These are phyloP conservation scores for Hypoxylon sp. DNA, from an alignment of 2,329 filamentous ascomycete species.

Conservation along the genomic window DNA sequence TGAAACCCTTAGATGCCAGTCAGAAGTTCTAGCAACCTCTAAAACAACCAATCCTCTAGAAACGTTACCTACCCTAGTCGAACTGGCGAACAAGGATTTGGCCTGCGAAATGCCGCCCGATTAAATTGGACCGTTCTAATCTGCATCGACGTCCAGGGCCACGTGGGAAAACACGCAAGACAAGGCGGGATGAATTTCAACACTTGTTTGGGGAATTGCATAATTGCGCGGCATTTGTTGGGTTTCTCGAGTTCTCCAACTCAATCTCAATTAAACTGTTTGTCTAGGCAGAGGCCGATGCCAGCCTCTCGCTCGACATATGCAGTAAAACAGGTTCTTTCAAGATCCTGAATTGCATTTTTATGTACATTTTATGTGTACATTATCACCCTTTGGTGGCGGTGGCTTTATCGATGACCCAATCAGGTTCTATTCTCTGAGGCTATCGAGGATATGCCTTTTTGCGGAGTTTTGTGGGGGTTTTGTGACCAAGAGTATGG, in stretches of 20 bases:
- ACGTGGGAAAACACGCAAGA: slow-evolving; percentile 30
- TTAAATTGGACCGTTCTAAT: background rate
- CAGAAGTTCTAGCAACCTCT: background rate
- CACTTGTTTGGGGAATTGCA: slow-evolving; percentile 1
- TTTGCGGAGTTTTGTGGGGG: slow-evolving; percentile 11
- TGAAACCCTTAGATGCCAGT: background rate
- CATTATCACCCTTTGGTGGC: background rate
- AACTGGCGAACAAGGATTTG: slow-evolving; percentile 13
- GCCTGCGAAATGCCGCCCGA: slow-evolving; percentile 4
- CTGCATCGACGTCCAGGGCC: background rate
- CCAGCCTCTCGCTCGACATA: slow-evolving; percentile 16
- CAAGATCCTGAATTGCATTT: slow-evolving; percentile 37
- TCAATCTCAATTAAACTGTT: slow-evolving; percentile 17
- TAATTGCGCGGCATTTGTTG: background rate
- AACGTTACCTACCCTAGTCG: background rate
- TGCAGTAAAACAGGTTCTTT: slow-evolving; percentile 8
- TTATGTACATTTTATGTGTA: slow-evolving; percentile 20
- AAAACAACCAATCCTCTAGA: slow-evolving; percentile 5
- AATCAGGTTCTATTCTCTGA: slow-evolving; percentile 12
- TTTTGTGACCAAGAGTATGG: background rate
- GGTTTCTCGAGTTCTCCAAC: slow-evolving; percentile 11
- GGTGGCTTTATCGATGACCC: slow-evolving; percentile 16
- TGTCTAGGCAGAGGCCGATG: slow-evolving; percentile 3
- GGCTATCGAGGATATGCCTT: slow-evolving; percentile 21
- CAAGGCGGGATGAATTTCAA: slow-evolving; percentile 12